Evolutionary conservation across 2,329 filamentous ascomycete species (phyloP).

Genomic region (Ophiocordyceps polyrhachis-furcata): DNA sequence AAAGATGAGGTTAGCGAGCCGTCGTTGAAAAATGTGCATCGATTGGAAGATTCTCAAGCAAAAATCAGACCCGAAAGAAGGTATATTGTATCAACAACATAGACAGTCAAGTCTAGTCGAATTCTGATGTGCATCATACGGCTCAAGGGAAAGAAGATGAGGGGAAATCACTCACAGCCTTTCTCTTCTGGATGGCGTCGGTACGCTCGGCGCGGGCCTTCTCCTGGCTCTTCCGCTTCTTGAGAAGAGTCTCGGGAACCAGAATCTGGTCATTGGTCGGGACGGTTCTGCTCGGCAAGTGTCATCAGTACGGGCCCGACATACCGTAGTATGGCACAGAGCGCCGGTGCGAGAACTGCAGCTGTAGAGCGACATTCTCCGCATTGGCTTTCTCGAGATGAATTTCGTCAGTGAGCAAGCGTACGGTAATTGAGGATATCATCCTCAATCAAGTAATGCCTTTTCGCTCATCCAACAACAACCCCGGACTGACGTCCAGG

Average conservation of each 20-base stretch:
- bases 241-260: constrained; percentile 97
- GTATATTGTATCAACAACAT: constrained; percentile 89
- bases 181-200: constrained; percentile 67
- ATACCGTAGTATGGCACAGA: constrained; percentile 41
- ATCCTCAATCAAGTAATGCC: not conserved
- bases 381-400: constrained; percentile 70
- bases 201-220: constrained; percentile 86
- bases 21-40: constrained; percentile 4
- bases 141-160: constrained; percentile 10
- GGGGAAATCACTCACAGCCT: constrained; percentile 58
- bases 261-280: constrained; percentile 90
- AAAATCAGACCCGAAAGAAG: constrained; percentile 98
- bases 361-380: constrained; percentile 80
- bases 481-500: constrained; percentile 33
- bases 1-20: constrained; percentile 18
- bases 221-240: constrained; percentile 99
- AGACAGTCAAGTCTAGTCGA: constrained; percentile 77
- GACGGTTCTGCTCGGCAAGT: constrained; percentile 49
- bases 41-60: constrained; percentile 11
- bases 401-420: constrained; percentile 59
- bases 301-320: constrained; percentile 67
- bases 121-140: constrained; percentile 72
- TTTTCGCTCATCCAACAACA: constrained; percentile 55
- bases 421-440: constrained; percentile 1
- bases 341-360: constrained; percentile 87